Base-by-base conservation (phyloP, 2,329 filamentous ascomycete species). In the Simplicillium sp. region DNA sequence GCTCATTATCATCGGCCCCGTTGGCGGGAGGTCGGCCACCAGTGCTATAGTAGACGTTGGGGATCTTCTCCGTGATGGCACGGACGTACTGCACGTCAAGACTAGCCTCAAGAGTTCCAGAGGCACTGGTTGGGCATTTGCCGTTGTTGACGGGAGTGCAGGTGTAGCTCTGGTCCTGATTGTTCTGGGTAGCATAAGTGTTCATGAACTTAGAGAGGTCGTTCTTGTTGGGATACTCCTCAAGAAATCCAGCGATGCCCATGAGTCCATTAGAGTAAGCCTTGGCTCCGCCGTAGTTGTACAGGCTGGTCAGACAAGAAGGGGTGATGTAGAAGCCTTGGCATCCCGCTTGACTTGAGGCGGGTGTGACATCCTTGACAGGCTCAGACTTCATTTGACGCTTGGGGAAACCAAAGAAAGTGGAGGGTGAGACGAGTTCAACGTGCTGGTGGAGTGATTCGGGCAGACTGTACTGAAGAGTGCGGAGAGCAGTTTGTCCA, bases 1-100 rank as follows among this genome's bases (percentile, higher is more conserved):
- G 80, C 61, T 84, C 80, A 55, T 84, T 82, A n/a, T 62, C 64
- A 48, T 78, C 70, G 47, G 62, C 48, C 8, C 52, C 53, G 12
- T 48, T 43, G 35, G 31, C 12, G 31, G 31, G 31, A 15, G 31
- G 31, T 33, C 31, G 12, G 12, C 31, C 31, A 13, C 31, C 31
- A 33, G 31, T 33, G 31, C 13, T n/a, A 13, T 33, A 33, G 31
- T 33, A 33, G 6, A 33, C 31, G 31, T 33, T 33, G 31, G 31
- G 12, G 31, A 33, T 15, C 13, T 13, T 13, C 7, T 33, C 12
- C 4, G 31, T 33, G 13, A 33, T 13, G 15, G 31, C 13, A 33
- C 12, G 13, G 15, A 15, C 15, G 31, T n/a, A n/a, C 31, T 33
- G 31, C 13, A 33, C 31, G 15, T 33, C 31, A 15, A 33, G 31